These are phyloP conservation scores for Nephelium lappaceum DNA, from an alignment of 345 rosid species.

Conservation along the genomic window DNA sequence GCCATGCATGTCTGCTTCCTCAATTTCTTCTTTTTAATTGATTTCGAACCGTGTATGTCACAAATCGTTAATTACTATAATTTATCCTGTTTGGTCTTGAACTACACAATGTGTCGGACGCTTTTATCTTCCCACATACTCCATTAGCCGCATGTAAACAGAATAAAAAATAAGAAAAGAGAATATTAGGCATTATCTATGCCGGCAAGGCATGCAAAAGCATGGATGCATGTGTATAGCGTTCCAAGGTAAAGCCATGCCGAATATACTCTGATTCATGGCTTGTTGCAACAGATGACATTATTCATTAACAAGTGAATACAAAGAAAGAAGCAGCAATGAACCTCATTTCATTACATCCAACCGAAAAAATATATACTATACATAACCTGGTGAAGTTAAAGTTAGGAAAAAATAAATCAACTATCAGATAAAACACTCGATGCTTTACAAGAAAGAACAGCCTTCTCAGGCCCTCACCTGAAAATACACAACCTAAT, in stretches of 20 bases:
- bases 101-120: slow-evolving; percentile 16
- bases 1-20: not conserved
- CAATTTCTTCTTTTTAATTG: not conserved
- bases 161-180: not conserved
- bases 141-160: not conserved
- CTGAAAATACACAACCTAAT: not conserved
- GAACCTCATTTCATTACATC: slow-evolving; percentile 15
- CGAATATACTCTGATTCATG: slow-evolving; percentile 8
- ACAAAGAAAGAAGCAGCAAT: not conserved
- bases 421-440: slow-evolving; percentile 5
- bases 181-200: not conserved
- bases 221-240: not conserved
- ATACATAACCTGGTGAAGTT: slow-evolving; percentile 16
- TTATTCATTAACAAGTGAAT: not conserved
- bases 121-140: not conserved
- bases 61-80: slow-evolving; percentile 8
- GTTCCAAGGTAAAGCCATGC: not conserved
- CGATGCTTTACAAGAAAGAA: not conserved
- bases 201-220: slow-evolving; percentile 14
- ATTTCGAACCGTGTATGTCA: not conserved
- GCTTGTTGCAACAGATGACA: not conserved
- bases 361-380: slow-evolving; percentile 4
- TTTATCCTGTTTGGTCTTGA: not conserved
- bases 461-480: not conserved
- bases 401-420: slow-evolving; percentile 31